phyloP scores from a whole-genome alignment of 192 early-diverging fungal species.

The Podila minutissima region DNA sequence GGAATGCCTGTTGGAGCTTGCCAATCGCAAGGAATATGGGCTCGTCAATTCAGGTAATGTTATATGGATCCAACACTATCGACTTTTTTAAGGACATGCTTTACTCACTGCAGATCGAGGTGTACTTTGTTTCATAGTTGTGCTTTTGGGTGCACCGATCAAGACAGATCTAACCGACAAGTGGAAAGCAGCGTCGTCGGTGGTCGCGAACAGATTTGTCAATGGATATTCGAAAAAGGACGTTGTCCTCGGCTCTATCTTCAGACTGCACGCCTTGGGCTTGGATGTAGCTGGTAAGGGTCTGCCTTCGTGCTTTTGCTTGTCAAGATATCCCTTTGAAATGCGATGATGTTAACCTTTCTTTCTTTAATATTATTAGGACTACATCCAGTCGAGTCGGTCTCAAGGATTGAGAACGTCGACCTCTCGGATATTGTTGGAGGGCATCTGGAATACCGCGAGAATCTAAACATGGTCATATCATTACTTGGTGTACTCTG shows the following conservation, averaged over 20 bases:
- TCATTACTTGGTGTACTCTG: slow-evolving; percentile 39
- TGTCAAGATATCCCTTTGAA: background rate
- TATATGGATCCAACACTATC: background rate
- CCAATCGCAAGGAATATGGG: slow-evolving; percentile 51
- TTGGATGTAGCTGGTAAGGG: slow-evolving; percentile 54
- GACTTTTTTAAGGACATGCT: background rate
- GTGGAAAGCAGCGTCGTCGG: slow-evolving; percentile 55
- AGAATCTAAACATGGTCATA: slow-evolving; percentile 48
- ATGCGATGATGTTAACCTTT: background rate
- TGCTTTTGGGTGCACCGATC: slow-evolving; percentile 65
- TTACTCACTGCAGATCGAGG: background rate
- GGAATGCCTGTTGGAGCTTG: slow-evolving; percentile 62
- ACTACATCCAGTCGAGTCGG: slow-evolving; percentile 44
- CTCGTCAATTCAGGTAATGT: slow-evolving; percentile 60
- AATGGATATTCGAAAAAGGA: slow-evolving; percentile 67
- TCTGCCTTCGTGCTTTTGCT: background rate
- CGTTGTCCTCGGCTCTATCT: slow-evolving; percentile 61
- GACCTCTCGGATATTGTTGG: slow-evolving; percentile 55
- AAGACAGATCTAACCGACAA: slow-evolving; percentile 37
- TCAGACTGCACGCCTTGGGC: slow-evolving; percentile 60
- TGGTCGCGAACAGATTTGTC: slow-evolving; percentile 58
- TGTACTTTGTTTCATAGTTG: slow-evolving; percentile 26
- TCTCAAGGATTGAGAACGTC: slow-evolving; percentile 58
- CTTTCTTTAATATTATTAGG: background rate
- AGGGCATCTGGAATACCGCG: slow-evolving; percentile 60